These are phyloP conservation scores for Cladosporium halotolerans DNA, from an alignment of 2,329 filamentous ascomycete genomes.

Conservation along the genomic window DNA sequence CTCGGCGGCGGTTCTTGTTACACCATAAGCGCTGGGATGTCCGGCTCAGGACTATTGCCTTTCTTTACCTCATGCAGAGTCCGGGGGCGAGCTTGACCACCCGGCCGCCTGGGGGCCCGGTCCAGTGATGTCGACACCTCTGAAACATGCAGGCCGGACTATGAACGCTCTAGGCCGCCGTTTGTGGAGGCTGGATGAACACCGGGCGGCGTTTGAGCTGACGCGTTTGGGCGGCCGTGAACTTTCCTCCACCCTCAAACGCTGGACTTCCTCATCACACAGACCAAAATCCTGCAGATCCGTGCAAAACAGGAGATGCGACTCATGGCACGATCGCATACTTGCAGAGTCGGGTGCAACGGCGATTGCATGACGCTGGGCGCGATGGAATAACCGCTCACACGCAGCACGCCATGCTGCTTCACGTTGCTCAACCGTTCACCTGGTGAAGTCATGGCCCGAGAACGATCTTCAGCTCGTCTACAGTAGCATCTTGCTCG, in stretches of 20 bases:
- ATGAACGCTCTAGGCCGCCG: not conserved
- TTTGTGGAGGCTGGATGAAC: slow-evolving; percentile 5
- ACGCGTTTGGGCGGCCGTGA: not conserved
- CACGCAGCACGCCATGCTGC: too few species aligned
- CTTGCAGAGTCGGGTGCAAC: too few species aligned
- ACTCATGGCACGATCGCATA: not conserved
- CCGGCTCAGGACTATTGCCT: not conserved
- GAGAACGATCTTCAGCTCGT: too few species aligned
- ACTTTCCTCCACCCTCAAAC: not conserved
- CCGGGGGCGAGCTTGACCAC: not conserved
- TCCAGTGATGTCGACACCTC: not conserved
- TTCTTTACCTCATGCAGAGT: slow-evolving; percentile 5
- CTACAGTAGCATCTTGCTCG: too few species aligned
- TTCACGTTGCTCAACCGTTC: too few species aligned
- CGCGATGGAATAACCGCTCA: too few species aligned
- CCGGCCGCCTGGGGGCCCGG: not conserved
- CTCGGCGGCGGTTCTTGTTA: not conserved
- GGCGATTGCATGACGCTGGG: too few species aligned
- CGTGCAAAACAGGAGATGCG: not conserved
- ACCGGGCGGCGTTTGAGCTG: slow-evolving; percentile 2
- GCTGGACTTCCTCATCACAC: not conserved
- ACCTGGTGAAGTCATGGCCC: too few species aligned
- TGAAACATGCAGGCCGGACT: slow-evolving; percentile 7
- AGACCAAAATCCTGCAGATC: not conserved
- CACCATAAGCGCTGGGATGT: slow-evolving; percentile 1